Percentiles rank a stretch among this genome's conserved stretches.
Evolutionary conservation across 371 early-diverging fungal genomes (phyloP).

Genomic region (Dinochytrium kinnereticum): DNA sequence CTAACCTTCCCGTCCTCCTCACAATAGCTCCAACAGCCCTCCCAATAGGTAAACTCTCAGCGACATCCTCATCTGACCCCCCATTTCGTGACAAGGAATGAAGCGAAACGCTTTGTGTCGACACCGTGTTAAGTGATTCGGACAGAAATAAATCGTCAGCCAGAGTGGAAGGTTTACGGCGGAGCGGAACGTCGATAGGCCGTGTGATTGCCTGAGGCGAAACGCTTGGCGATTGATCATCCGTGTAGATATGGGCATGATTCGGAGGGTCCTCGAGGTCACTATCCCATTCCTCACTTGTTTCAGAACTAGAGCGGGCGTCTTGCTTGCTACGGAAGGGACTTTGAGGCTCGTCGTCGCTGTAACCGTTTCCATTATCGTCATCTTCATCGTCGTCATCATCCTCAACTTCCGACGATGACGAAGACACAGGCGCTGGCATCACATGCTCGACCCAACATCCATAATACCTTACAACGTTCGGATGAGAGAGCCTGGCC

Average conservation of each 20-base stretch:
- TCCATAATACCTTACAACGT: constrained; percentile 91
- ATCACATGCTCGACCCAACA: constrained; percentile 87
- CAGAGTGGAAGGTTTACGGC: neutral
- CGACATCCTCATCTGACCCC: neutral
- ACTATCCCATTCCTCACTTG: constrained; percentile 8
- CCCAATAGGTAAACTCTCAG: neutral
- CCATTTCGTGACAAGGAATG: constrained; percentile 12
- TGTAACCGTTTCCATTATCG: constrained; percentile 32
- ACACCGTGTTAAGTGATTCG: neutral
- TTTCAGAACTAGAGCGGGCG: neutral
- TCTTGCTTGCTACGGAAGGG: neutral
- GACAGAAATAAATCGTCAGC: neutral
- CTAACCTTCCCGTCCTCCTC: neutral
- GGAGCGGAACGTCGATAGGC: neutral
- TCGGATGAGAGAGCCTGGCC: constrained; percentile 85
- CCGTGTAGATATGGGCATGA: too few relatives aligned
- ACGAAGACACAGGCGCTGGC: neutral
- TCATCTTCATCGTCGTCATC: constrained; percentile 26
- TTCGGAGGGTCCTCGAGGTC: neutral
- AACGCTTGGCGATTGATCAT: neutral
- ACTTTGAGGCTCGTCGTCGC: constrained; percentile 39
- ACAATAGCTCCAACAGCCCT: neutral
- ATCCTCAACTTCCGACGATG: constrained; percentile 6
- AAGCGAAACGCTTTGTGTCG: constrained; percentile 13
- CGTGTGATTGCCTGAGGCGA: neutral